Percentiles rank a stretch among this genome's conserved stretches.
Conservation (phyloP, 2,329 filamentous ascomycete genomes). For the Aspergillus bombycis region DNA sequence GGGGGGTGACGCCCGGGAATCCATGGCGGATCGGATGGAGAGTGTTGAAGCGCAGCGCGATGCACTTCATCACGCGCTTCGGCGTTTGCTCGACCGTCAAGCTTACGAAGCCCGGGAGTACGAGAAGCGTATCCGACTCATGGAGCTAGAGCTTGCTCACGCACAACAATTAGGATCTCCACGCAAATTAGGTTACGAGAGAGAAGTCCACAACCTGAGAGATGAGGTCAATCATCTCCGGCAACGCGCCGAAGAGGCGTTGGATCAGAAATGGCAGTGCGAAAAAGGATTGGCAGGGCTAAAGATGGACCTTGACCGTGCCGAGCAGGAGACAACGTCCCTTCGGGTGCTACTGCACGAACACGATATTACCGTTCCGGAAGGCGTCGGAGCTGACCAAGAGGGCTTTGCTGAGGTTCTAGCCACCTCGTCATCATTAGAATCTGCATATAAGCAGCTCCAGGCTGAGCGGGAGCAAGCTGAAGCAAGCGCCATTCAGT, state of each 20-base stretch:
- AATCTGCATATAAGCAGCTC: conserved; percentile 74
- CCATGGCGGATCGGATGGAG: conserved; percentile 77
- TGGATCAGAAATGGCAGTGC: conserved; percentile 95
- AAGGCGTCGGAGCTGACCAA: conserved; percentile 54
- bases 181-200: conserved; percentile 77
- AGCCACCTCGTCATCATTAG: conserved; percentile 71
- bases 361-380: conserved; percentile 77
- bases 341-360: conserved; percentile 77
- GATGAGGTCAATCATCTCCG: conserved; percentile 84
- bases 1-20: conserved; percentile 66
- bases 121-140: conserved; percentile 73
- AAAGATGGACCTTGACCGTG: conserved; percentile 95
- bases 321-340: conserved; percentile 88
- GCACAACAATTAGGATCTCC: conserved; percentile 68
- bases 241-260: conserved; percentile 85
- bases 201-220: conserved; percentile 76
- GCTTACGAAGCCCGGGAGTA: conserved; percentile 83
- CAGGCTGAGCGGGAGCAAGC: conserved; percentile 69
- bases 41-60: conserved; percentile 94
- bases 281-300: conserved; percentile 86
- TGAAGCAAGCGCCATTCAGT: conserved; percentile 70
- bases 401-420: conserved; percentile 50
- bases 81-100: conserved; percentile 81
- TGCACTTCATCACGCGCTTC: conserved; percentile 84
- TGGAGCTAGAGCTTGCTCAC: conserved; percentile 78